A percentile compares a stretch with the other conserved stretches of the same genome.
Conservation (phyloP, 495 filamentous ascomycete species). For the Entonaema liquescens region DNA sequence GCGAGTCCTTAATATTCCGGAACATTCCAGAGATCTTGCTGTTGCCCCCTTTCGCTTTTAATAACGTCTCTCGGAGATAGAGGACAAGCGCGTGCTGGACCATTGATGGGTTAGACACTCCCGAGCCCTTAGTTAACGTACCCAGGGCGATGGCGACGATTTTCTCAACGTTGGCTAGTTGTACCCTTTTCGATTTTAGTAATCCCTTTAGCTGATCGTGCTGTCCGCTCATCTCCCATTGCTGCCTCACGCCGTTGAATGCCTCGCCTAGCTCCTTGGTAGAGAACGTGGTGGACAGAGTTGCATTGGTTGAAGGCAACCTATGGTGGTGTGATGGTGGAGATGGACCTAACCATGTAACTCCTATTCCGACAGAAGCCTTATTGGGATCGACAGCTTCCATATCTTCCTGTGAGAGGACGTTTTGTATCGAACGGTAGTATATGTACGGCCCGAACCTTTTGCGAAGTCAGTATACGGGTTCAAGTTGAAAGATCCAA, state of each 20-base stretch:
- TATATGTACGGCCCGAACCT: constrained; percentile 19
- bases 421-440: constrained; percentile 19
- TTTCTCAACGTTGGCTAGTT: constrained; percentile 3
- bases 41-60: not conserved
- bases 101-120: not conserved
- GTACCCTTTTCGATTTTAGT: not conserved
- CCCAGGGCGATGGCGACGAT: constrained; percentile 26
- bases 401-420: constrained; percentile 3
- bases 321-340: not conserved
- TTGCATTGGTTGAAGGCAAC: not conserved
- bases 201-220: not conserved
- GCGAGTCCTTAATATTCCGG: not conserved
- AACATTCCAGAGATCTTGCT: not conserved
- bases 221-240: constrained; percentile 10
- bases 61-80: constrained; percentile 9
- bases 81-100: constrained; percentile 30
- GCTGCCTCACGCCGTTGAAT: not conserved
- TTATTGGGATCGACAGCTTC: not conserved
- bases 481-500: not conserved
- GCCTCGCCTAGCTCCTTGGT: not conserved
- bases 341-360: not conserved
- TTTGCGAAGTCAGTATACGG: constrained; percentile 1
- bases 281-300: not conserved
- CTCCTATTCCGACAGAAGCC: constrained; percentile 6
- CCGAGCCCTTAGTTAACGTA: not conserved